Evolutionary conservation across 2,329 filamentous ascomycete species (phyloP).

Genomic region (Lizonia empirigonia): DNA sequence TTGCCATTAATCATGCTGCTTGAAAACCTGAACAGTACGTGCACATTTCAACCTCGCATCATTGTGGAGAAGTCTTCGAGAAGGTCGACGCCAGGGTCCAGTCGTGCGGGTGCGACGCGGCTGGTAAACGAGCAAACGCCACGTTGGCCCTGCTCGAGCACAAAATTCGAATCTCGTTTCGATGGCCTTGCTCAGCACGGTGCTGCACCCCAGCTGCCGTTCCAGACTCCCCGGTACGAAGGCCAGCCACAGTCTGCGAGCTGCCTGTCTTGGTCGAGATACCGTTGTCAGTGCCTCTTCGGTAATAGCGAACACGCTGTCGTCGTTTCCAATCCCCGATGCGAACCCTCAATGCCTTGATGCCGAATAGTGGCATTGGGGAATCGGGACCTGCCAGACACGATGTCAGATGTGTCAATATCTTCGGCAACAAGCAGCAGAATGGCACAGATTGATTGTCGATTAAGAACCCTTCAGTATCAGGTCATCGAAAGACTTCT

Average conservation of each 20-base stretch:
- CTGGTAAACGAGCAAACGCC: constrained; percentile 37
- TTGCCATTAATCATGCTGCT: constrained; percentile 32
- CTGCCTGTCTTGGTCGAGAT: constrained; percentile 36
- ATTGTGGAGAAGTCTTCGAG: constrained; percentile 42
- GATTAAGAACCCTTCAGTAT: constrained; percentile 11
- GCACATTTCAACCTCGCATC: constrained; percentile 29
- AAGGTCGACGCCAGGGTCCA: constrained; percentile 41
- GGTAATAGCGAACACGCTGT: constrained; percentile 32
- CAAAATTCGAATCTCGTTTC: constrained; percentile 40
- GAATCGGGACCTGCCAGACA: constrained; percentile 19
- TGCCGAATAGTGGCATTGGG: constrained; percentile 2
- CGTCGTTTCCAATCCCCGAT: constrained; percentile 32
- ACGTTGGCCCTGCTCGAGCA: constrained; percentile 34
- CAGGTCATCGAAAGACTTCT: constrained; percentile 5
- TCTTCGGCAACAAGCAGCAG: constrained; percentile 14
- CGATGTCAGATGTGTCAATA: constrained; percentile 24
- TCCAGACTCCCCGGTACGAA: constrained; percentile 32
- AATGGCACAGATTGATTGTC: constrained; percentile 15
- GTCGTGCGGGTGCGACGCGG: constrained; percentile 34
- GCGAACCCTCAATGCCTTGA: constrained; percentile 16
- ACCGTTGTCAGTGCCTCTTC: constrained; percentile 29
- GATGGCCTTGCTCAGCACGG: constrained; percentile 21
- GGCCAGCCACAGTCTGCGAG: constrained; percentile 29
- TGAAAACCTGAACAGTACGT: constrained; percentile 26
- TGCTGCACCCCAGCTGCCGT: constrained; percentile 26